Evolutionary conservation across 1,284 basidiomycete species (phyloP), one percentile per base, ranked within the genome.

Genomic region (Ganoderma lingzhi): DNA sequence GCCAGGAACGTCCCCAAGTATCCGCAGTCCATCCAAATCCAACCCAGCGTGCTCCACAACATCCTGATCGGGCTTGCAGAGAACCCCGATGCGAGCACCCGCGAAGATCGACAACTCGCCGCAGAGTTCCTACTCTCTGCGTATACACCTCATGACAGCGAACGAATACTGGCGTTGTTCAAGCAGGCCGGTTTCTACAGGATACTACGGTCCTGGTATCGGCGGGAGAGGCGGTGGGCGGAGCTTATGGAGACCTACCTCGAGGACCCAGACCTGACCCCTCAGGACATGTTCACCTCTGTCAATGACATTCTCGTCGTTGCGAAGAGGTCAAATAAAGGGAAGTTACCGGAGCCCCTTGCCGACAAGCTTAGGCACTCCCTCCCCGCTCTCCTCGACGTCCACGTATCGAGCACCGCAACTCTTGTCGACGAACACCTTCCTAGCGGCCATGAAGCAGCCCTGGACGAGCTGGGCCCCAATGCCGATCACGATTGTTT

Each of bases 1-100:
- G 95, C 98, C 1, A 93, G 97, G 68, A 99, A 99, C 79, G 89
- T 98, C 17, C 95, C 98, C 0, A 99, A 99, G 82, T 99, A 99
- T 80, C 92, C 93, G 0, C 96, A 98, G 80, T 96, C 93, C 81
- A 87, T 99, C 69, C 66, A 69, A 44, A 85, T 97, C 48, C 81
- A 90, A 0, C 90, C 88, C 2, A 90, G 87, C 56, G 84, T 88
- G 1, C 84, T 96, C 5, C 92, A 96, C 72, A 84, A 84, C 55
- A 90, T 99, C 72, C 88, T 99, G 45, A 84, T 93, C 61, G 88
- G 88, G 10, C 89, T 99, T 12, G 90, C 95, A 0, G 82, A 86
- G 37, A 95, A 96, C 76, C 80, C 85, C 0, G 93, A 96, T 76
- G 80, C 83, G 64, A 87, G 84, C 68, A 98, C 95, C 0, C 87